Percentiles rank a stretch among this genome's conserved stretches.
These are phyloP conservation scores for Cicer yamashitae DNA, from an alignment of 306 rosid genomes.

Conservation along the genomic window DNA sequence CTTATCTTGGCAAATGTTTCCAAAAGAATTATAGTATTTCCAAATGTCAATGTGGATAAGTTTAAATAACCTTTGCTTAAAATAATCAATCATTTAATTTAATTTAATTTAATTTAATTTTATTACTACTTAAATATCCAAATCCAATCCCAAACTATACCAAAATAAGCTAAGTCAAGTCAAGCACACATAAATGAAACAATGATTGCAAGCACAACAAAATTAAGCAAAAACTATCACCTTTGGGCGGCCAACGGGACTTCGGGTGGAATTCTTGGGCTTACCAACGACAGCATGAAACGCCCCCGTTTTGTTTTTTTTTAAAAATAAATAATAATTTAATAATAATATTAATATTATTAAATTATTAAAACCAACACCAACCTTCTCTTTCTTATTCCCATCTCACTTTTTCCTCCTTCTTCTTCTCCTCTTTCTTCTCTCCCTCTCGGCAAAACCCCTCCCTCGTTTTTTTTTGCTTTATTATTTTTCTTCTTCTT, in stretches of 20 bases:
- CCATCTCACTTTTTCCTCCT: too few species aligned
- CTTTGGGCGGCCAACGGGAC: conserved; percentile 83
- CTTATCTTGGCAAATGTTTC: background rate
- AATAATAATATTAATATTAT: too few species aligned
- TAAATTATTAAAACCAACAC: too few species aligned
- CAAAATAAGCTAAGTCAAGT: background rate
- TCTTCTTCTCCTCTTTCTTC: too few species aligned
- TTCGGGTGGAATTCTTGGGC: conserved; percentile 38
- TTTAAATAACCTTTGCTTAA: background rate
- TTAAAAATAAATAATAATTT: too few species aligned
- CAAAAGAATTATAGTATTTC: background rate
- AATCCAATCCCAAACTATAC: background rate
- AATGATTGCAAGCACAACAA: background rate
- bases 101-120: too few species aligned
- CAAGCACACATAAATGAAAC: conserved; percentile 8
- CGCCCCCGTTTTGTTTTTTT: too few species aligned
- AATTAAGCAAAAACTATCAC: conserved; percentile 34
- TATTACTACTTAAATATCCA: background rate
- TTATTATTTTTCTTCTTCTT: too few species aligned
- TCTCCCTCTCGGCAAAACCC: too few species aligned
- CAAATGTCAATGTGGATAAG: conserved; percentile 8
- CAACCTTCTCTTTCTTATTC: too few species aligned
- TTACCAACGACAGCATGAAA: conserved; percentile 35
- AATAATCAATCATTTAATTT: background rate
- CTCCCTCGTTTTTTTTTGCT: too few species aligned